These are phyloP conservation scores for Trichoderma sp. DNA, from an alignment of 2,329 filamentous ascomycete genomes.

Conservation along the genomic window DNA sequence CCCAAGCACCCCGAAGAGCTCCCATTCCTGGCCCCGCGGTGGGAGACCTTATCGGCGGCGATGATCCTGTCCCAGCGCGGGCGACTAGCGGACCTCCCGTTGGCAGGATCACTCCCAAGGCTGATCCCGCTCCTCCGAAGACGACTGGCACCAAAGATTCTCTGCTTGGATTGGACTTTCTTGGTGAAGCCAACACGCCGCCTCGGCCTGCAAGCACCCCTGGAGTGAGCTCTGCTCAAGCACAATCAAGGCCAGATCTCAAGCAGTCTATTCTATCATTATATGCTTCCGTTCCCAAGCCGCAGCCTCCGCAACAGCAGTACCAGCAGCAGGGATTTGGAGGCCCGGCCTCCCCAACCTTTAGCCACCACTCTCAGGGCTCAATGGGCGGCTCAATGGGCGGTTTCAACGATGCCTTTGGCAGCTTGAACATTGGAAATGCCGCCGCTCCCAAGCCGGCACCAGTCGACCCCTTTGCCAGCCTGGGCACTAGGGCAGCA, in stretches of 20 bases:
- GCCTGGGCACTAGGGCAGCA: conserved; percentile 48
- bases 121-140: conserved; percentile 67
- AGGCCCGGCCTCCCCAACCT: conserved; percentile 62
- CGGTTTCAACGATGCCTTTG: conserved; percentile 73
- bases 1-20: conserved; percentile 40
- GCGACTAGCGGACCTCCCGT: conserved; percentile 68
- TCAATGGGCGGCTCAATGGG: conserved; percentile 53
- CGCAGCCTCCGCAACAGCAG: conserved; percentile 61
- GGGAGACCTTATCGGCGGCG: conserved; percentile 82
- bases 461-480: conserved; percentile 62
- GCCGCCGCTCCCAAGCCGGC: conserved; percentile 49
- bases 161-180: conserved; percentile 88
- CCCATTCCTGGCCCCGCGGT: conserved; percentile 56
- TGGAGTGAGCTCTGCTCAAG: conserved; percentile 61
- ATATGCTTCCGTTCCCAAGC: conserved; percentile 82
- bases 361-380: conserved; percentile 54
- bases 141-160: conserved; percentile 82
- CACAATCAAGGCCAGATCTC: conserved; percentile 83
- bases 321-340: conserved; percentile 64
- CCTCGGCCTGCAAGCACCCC: conserved; percentile 82
- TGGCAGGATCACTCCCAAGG: conserved; percentile 61
- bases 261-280: conserved; percentile 97
- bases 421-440: conserved; percentile 51
- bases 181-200: conserved; percentile 74
- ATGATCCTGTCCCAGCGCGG: conserved; percentile 68